Conservation (phyloP, 176 grass and related monocot species). For the Echinochloa phyllopogon region DNA sequence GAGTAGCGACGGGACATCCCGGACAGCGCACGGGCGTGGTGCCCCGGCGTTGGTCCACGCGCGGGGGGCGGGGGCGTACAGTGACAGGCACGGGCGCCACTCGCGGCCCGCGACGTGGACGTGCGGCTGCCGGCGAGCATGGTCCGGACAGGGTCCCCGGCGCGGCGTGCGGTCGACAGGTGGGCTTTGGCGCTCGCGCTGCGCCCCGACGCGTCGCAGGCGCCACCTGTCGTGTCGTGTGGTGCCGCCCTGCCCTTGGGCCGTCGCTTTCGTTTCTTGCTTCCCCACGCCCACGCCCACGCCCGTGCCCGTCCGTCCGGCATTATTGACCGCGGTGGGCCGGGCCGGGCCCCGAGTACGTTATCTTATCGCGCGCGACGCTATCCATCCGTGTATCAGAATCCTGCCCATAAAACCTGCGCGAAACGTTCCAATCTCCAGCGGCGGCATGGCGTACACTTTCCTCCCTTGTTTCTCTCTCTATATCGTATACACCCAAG, state of each 20-base stretch:
- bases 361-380: slow-evolving; percentile 12
- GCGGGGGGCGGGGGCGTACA: too few relatives aligned
- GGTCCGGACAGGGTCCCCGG: too few relatives aligned
- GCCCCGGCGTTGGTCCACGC: neutral
- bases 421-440: neutral
- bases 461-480: too few relatives aligned
- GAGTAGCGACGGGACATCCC: neutral
- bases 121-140: neutral
- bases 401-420: neutral
- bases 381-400: neutral
- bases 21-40: neutral
- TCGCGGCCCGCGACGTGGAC: neutral
- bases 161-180: neutral
- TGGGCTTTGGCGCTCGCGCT: neutral
- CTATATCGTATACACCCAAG: too few relatives aligned
- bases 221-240: neutral
- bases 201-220: neutral
- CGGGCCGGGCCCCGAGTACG: neutral
- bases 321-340: neutral
- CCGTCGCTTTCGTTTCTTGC: neutral
- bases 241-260: neutral
- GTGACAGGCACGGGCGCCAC: neutral
- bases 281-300: too few relatives aligned
- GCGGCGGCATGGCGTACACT: too few relatives aligned
- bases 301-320: neutral